Evolutionary conservation across 305 asterid genomes (phyloP), one percentile per base, ranked within the genome.

Genomic region (Solanum aculeatissimum): DNA sequence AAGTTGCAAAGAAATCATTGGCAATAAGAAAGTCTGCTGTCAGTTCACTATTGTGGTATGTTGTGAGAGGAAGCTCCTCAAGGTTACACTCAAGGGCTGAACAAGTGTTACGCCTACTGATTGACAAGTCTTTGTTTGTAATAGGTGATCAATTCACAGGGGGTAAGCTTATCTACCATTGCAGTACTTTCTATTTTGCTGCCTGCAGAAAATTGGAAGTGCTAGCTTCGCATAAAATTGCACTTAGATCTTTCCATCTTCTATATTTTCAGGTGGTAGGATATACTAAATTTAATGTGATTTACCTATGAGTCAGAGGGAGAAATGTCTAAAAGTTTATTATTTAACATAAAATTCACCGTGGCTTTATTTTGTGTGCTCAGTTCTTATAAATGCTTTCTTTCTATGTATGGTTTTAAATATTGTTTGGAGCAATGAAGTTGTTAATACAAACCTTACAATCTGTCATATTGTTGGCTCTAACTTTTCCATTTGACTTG

Each of bases 31-130:
- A 89, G 88, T 92, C 91, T 42, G 95, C 94, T 49, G 92, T 88
- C 85, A 90, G 94, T 88, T 90, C 92, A 70, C 88, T 97, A 81
- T 83, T 95, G 79, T 91, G 93, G 87, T 90, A 94, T 91, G 90
- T 86, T 70, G 77, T 97, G 93, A 92, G 96, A 87, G 93, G 91
- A 83, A 87, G 93, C n/a, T 83, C 97, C 25, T 91, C 97, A 85
- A 91, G 89, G 89, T 90, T 97, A 87, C 98, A 95, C 91, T 97
- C 98, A 38, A 90, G 88, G 90, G 91, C 93, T 51, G 90, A 85
- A 85, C 86, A 75, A 75, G 86, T 93, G 32, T 80, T 97, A 85
- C 90, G 87, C 25, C 87, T 93, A 43, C 91, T 97, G 81, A 57
- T 93, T 87, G 94, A 92, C 84, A 85, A 85, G 84, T 91, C 97